Percentiles rank a stretch among this genome's conserved stretches.
Conservation (phyloP, 2,329 filamentous ascomycete species). For the Emmonsiellopsis sp. region DNA sequence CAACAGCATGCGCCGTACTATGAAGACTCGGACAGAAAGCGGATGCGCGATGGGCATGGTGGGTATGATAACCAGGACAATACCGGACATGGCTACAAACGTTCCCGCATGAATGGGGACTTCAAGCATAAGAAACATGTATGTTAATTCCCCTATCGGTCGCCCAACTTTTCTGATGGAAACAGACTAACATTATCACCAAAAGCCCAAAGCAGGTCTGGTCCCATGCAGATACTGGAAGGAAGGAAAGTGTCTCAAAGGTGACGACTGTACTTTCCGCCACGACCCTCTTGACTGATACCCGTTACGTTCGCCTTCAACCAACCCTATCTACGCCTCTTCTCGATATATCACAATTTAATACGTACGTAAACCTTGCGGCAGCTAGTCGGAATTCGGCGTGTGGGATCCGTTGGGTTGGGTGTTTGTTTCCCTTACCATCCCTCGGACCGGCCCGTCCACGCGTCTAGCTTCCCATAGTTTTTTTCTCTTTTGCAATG, state of each 20-base stretch:
- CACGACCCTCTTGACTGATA: conserved; percentile 26
- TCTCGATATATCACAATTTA: too few species aligned
- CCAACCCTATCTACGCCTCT: too few species aligned
- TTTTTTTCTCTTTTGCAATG: too few species aligned
- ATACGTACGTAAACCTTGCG: too few species aligned
- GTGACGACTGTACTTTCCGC: conserved; percentile 42
- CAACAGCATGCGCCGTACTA: conserved; percentile 17
- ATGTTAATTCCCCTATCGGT: conserved; percentile 10
- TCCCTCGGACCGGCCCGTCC: too few species aligned
- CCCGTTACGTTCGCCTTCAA: too few species aligned
- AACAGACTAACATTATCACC: not conserved
- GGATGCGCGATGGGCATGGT: conserved; percentile 26
- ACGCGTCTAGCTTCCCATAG: too few species aligned
- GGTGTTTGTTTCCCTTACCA: too few species aligned
- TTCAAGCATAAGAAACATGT: conserved; percentile 28
- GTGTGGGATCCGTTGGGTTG: too few species aligned
- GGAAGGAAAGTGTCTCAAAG: conserved; percentile 45
- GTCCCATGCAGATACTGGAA: conserved; percentile 45
- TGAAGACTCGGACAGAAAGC: conserved; percentile 30
- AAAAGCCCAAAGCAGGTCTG: conserved; percentile 33
- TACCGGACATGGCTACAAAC: conserved; percentile 20
- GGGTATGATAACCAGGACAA: conserved; percentile 25
- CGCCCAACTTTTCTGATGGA: not conserved
- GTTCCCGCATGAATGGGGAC: conserved; percentile 23
- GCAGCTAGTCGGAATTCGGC: too few species aligned